These are phyloP conservation scores for barrel medic (Medicago truncatula) DNA, from an alignment of 306 rosid species.

Conservation along the genomic window MtrunA17r5.0-ANR NC_053043.1:35235501-35236000, in stretches of 20 bases:
- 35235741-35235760: constrained; percentile 94
- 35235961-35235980: constrained; percentile 70
- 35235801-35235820: neutral
- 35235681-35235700: constrained; percentile 90
- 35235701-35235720: constrained; percentile 87
- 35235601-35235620: no score
- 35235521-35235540: neutral
- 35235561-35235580: neutral
- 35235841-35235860: neutral
- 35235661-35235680: constrained; percentile 88
- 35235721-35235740: constrained; percentile 84
- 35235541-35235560: neutral
- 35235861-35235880: constrained; percentile 36
- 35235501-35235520: constrained; percentile 3
- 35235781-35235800: constrained; percentile 77
- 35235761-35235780: constrained; percentile 86
- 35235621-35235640: neutral
- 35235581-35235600: no score
- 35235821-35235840: neutral
- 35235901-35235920: constrained; percentile 78
- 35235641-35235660: constrained; percentile 78
- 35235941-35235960: constrained; percentile 94
- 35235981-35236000: neutral
- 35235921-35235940: constrained; percentile 83
- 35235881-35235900: constrained; percentile 89